Base-by-base conservation (phyloP, 2,329 filamentous ascomycete genomes). In the Trichoderma atroviride region DNA sequence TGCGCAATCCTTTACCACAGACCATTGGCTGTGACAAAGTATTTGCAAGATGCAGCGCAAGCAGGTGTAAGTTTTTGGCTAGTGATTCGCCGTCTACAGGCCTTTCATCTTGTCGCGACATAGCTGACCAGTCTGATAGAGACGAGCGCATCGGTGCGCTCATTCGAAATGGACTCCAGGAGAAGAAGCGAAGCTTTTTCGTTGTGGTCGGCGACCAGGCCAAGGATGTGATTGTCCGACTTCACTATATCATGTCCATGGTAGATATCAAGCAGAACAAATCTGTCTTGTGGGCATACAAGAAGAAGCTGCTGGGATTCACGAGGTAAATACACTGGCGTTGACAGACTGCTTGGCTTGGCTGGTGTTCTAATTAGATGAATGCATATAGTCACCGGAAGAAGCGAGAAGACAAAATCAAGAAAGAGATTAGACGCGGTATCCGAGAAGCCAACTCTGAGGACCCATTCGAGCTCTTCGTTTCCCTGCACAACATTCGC, bases 171-270 rank as follows among this genome's bases (percentile, higher is more conserved):
- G 92, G 92, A 73, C 86, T 94, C 71, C 93, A 92, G 81, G 94
- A 97, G 81, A 97, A 97, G 88, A 98, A 98, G 84, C 89, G 96
- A 80, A 97, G 92, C 83, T 97, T 99, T 85, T 96, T 99, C 81
- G 93, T 99, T 69, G 90, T 99, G 29, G 95, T 99, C 57, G 96
- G 96, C 77, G 79, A 99, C 80, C 89, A 89, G 70, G 89, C 94
- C 74, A 99, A 99, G 81, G 96, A 99, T 85, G 93, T 95, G 75
- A 98, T 99, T 78, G 94, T 98, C 74, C 90, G 97, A 78, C 86
- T 87, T 70, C 94, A 98, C 82, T 94, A 96, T 78, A 96, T 99
- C 77, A 92, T 97, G 85, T 91, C 94, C 62, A 92, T 89, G 75
- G 90, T 92, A 78, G 93, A 97, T 78, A 88, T 97, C 73, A 97